Evolutionary conservation across 2,329 filamentous ascomycete species (phyloP).

Genomic region (Trichoderma lentiforme): DNA sequence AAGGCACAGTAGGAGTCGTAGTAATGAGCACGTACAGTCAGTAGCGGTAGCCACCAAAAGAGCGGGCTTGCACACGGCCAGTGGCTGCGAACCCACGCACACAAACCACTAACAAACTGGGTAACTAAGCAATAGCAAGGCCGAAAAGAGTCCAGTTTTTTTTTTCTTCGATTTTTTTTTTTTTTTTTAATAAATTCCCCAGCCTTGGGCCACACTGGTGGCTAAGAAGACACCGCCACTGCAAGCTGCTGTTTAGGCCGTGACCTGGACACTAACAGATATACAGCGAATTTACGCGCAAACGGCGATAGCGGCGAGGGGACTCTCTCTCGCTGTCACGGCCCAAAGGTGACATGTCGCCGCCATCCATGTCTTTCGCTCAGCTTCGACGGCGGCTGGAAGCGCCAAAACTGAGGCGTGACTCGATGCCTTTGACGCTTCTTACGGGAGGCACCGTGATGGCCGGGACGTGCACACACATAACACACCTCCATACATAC

Average conservation of each 20-base stretch:
- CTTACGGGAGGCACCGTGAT: constrained; percentile 4
- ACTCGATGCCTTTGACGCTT: not conserved
- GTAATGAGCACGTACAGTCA: not conserved
- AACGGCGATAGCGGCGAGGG: not conserved
- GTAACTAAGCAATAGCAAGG: constrained; percentile 22
- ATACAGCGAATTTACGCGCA: not conserved
- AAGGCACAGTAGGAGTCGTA: constrained; percentile 2
- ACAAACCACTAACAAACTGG: not conserved
- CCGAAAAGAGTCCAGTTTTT: constrained; percentile 32
- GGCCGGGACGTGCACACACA: not conserved
- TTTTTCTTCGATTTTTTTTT: not conserved
- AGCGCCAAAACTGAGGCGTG: not conserved
- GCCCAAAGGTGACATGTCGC: constrained; percentile 14
- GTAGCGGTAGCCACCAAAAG: not conserved
- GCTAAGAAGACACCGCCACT: constrained; percentile 14
- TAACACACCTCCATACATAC: too few relatives aligned
- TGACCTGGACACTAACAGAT: constrained; percentile 25
- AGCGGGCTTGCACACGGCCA: constrained; percentile 1
- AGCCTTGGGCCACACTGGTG: not conserved
- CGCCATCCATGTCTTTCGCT: constrained; percentile 26
- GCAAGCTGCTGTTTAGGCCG: not conserved
- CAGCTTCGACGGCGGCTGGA: constrained; percentile 24
- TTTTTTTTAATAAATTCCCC: not conserved
- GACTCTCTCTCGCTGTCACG: not conserved
- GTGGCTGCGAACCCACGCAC: constrained; percentile 13